Conservation (phyloP, 805 yeast genomes). For the Hanseniaspora clermontiae region DNA sequence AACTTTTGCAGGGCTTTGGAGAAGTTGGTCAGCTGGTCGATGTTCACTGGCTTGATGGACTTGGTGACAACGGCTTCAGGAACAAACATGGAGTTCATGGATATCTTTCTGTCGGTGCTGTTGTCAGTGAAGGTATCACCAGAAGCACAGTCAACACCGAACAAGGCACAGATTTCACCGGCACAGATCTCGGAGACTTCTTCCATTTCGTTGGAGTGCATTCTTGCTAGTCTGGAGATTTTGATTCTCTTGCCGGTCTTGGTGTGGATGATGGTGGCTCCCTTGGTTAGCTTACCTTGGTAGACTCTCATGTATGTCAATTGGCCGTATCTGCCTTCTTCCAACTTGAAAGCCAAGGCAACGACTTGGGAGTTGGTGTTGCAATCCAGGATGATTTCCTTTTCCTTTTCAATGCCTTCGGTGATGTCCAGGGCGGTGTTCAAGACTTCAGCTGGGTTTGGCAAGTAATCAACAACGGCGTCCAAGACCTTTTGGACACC, state of each 20-base stretch:
- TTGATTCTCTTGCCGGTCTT: slow-evolving; percentile 88
- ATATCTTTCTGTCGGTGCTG: slow-evolving; percentile 40
- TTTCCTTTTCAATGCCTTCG: slow-evolving; percentile 42
- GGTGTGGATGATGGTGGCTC: slow-evolving; percentile 74
- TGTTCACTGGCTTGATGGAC: slow-evolving; percentile 75
- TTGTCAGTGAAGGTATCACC: slow-evolving; percentile 97
- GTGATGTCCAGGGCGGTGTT: slow-evolving; percentile 77
- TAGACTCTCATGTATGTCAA: slow-evolving; percentile 92
- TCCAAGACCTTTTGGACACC: slow-evolving; percentile 93
- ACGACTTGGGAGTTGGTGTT: slow-evolving; percentile 69
- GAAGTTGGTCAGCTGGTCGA: slow-evolving; percentile 74
- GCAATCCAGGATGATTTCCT: slow-evolving; percentile 62
- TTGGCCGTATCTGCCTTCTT: slow-evolving; percentile 97
- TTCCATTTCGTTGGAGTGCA: slow-evolving; percentile 99
- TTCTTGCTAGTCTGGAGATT: slow-evolving; percentile 85
- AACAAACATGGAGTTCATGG: slow-evolving; percentile 97
- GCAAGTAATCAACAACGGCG: slow-evolving; percentile 89
- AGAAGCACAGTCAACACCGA: slow-evolving; percentile 96
- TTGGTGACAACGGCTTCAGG: slow-evolving; percentile 97
- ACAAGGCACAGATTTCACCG: slow-evolving; percentile 98
- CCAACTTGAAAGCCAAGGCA: slow-evolving; percentile 96
- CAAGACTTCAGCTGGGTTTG: slow-evolving; percentile 85
- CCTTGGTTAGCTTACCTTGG: slow-evolving; percentile 89
- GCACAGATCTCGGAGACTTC: slow-evolving; percentile 91
- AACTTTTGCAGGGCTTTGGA: slow-evolving; percentile 94